Conservation (phyloP, 768 basidiomycete species). For the Russula olivacea region DNA sequence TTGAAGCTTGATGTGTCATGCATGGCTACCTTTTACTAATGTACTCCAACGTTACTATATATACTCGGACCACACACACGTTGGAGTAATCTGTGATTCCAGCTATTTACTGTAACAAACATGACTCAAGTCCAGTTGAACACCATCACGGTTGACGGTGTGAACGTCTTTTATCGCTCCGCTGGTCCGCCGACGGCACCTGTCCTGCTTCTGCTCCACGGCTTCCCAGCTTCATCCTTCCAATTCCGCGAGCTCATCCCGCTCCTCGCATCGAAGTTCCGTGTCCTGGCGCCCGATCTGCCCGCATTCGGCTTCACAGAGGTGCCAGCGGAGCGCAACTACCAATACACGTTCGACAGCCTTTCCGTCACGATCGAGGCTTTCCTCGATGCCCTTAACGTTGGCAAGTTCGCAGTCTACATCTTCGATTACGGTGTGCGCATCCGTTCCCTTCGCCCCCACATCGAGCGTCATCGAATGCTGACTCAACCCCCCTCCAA, state of each 20-base stretch:
- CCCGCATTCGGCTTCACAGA: constrained; percentile 48
- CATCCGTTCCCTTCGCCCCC: constrained; percentile 9
- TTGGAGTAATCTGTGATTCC: neutral
- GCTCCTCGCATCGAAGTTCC: constrained; percentile 37
- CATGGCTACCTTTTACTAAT: neutral
- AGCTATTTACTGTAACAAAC: neutral
- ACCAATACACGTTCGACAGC: constrained; percentile 39
- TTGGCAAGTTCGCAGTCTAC: constrained; percentile 41
- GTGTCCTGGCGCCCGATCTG: constrained; percentile 46
- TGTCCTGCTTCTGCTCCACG: constrained; percentile 43
- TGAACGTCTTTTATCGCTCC: constrained; percentile 42
- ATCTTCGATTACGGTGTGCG: constrained; percentile 48
- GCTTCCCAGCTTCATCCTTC: constrained; percentile 45
- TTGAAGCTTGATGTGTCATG: neutral
- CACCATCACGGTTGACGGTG: constrained; percentile 32
- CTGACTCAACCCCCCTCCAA: neutral
- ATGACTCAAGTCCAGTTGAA: constrained; percentile 25
- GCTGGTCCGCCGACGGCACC: constrained; percentile 33
- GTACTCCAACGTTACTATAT: neutral
- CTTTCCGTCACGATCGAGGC: constrained; percentile 37
- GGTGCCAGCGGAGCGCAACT: constrained; percentile 35
- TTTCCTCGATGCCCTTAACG: constrained; percentile 38
- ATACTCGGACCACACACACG: no score
- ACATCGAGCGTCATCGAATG: neutral
- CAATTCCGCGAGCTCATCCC: constrained; percentile 46